These are phyloP conservation scores for Pleurozium schreberi DNA, from an alignment of 225 moss, liverwort and hornwort species.

Conservation along the genomic window DNA sequence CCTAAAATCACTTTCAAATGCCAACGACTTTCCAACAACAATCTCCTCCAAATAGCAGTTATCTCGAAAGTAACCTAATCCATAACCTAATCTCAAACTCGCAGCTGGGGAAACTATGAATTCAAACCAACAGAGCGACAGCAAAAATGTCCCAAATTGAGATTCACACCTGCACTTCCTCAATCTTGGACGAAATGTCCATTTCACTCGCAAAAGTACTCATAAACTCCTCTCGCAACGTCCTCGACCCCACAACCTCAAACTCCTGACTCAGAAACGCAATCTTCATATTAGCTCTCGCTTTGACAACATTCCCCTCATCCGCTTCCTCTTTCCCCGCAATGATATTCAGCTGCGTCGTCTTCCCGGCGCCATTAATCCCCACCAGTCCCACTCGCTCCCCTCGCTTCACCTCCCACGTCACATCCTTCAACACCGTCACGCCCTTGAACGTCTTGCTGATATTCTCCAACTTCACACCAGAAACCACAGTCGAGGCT, in stretches of 20 bases:
- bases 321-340: conserved; percentile 33
- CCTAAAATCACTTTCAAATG: neutral
- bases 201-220: conserved; percentile 18
- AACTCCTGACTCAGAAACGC: conserved; percentile 45
- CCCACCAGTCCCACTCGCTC: conserved; percentile 40
- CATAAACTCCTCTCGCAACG: conserved; percentile 37
- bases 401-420: conserved; percentile 40
- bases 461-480: conserved; percentile 36
- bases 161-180: conserved; percentile 29
- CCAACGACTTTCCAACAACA: neutral
- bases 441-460: conserved; percentile 38
- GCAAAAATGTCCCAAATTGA: neutral
- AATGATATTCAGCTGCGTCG: conserved; percentile 47
- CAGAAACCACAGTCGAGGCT: conserved; percentile 19
- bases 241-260: conserved; percentile 33
- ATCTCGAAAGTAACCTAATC: neutral
- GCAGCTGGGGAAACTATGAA: no score
- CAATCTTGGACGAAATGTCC: conserved; percentile 22
- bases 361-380: conserved; percentile 43
- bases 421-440: conserved; percentile 29
- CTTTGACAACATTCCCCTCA: conserved; percentile 26
- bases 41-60: neutral
- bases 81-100: neutral
- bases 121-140: neutral
- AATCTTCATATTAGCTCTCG: conserved; percentile 38